Percentiles rank a stretch among this genome's conserved stretches.
Evolutionary conservation across 768 basidiomycete genomes (phyloP).

Genomic region (Xerocomellus intermedius): DNA sequence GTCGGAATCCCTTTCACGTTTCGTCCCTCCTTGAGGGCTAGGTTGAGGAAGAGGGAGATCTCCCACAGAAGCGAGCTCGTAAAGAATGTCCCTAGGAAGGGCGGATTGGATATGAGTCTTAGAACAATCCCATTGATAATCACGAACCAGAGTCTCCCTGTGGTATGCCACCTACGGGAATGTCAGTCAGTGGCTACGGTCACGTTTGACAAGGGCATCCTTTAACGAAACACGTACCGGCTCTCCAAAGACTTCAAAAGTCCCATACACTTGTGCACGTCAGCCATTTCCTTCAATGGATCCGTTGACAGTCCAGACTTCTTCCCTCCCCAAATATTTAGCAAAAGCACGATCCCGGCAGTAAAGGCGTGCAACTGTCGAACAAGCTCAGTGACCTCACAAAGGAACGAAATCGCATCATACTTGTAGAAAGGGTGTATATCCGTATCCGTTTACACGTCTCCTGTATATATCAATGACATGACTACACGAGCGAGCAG

Average conservation of each 20-base stretch:
- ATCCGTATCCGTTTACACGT: slow-evolving; percentile 23
- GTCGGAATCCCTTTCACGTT: slow-evolving; percentile 64
- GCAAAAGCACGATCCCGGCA: slow-evolving; percentile 50
- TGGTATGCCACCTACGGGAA: slow-evolving; percentile 42
- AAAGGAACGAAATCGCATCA: neutral
- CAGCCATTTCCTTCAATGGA: slow-evolving; percentile 44
- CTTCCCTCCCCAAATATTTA: slow-evolving; percentile 56
- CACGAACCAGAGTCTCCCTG: slow-evolving; percentile 49
- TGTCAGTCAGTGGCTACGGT: neutral
- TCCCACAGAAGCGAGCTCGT: slow-evolving; percentile 68
- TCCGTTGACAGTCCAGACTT: slow-evolving; percentile 41
- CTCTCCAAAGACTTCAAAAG: slow-evolving; percentile 37
- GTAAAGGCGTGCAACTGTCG: slow-evolving; percentile 43
- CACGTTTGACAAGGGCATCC: neutral
- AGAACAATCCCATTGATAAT: neutral
- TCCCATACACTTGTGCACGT: slow-evolving; percentile 51
- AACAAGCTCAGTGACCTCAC: neutral
- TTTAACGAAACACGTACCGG: slow-evolving; percentile 26
- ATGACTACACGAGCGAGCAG: slow-evolving; percentile 72
- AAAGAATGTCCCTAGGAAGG: slow-evolving; percentile 61
- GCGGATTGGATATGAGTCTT: neutral
- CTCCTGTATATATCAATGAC: slow-evolving; percentile 59
- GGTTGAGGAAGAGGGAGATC: slow-evolving; percentile 64
- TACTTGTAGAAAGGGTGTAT: slow-evolving; percentile 32
- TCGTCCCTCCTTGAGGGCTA: slow-evolving; percentile 50